These are phyloP conservation scores for Xylaria sp. DNA, from an alignment of 2,329 filamentous ascomycete genomes.

Conservation along the genomic window DNA sequence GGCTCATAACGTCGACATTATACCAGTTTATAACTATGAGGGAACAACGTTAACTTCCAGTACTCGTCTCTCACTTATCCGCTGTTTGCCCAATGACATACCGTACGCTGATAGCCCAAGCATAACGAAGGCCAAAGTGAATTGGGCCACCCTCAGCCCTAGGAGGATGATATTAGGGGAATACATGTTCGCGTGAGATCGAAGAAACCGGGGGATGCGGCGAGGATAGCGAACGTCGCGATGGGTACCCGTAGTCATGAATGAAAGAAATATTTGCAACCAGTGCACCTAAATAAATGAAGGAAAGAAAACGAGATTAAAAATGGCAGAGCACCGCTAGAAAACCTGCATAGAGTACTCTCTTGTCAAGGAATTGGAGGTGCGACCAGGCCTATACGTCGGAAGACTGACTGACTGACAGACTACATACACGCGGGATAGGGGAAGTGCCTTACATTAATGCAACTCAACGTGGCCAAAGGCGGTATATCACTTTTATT, in stretches of 20 bases:
- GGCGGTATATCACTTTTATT: constrained; percentile 40
- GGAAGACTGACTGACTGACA: too few relatives aligned
- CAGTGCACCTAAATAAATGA: constrained; percentile 30
- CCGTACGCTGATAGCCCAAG: constrained; percentile 62
- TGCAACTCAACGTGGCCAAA: constrained; percentile 40
- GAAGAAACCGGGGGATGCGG: constrained; percentile 41
- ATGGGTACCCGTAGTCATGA: constrained; percentile 45
- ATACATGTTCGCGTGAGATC: constrained; percentile 52
- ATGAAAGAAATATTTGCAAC: constrained; percentile 36
- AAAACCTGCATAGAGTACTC: constrained; percentile 41
- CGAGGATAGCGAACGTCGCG: constrained; percentile 47
- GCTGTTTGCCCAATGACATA: constrained; percentile 49
- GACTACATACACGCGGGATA: constrained; percentile 28
- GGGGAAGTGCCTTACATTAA: constrained; percentile 37
- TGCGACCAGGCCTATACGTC: constrained; percentile 41
- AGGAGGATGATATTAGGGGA: constrained; percentile 53
- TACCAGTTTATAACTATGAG: constrained; percentile 69
- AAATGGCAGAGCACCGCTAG: neutral
- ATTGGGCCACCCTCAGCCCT: constrained; percentile 59
- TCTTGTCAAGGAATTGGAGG: constrained; percentile 39
- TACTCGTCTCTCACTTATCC: neutral
- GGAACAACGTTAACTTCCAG: constrained; percentile 30
- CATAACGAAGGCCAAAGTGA: constrained; percentile 58
- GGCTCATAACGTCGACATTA: constrained; percentile 63
- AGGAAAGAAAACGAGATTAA: constrained; percentile 6